Evolutionary conservation across 73 alveolate species (phyloP), one percentile per base, ranked within the genome.

Genomic region (Paramecium tetraurelia): DNA sequence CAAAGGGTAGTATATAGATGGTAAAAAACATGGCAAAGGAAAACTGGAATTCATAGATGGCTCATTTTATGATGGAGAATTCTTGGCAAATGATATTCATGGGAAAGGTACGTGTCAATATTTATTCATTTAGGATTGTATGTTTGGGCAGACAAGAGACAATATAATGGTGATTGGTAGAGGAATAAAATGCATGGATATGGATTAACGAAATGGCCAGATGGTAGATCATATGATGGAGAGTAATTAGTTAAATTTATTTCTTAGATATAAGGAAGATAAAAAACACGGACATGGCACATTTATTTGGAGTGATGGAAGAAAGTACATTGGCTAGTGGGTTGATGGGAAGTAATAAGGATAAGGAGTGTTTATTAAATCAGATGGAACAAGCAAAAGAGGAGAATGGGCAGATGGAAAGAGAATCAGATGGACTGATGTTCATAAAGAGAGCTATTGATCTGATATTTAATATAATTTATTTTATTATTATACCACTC

Each of bases 101-200:
- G 94, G 94, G 24, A 44, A 24, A 21, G 94, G 94, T 36, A 89
- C 10, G 11, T 2, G 40, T 18, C 43, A 5, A 27, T 85, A 63
- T 48, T 48, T 18, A n/a, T 18, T 16, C 3, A 53, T 72, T 33
- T 83, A 86, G 98, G 98, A 41, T 69, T 59, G 22, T 95, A 93
- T 86, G 92, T 93, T 48, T 95, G 98, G 98, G 96, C 97, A 58
- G 98, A 95, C 86, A 86, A 80, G 72, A 95, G 98, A 5, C 88
- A 90, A 33, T 95, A 95, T 75, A 43, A 85, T 36, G 98, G 98
- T 0, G 95, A 94, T 46, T 92, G 96, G 95, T 33, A 77, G 22
- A 85, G 58, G 10, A 96, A 92, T 35, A 63, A 58, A 87, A 63
- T 95, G 57, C 93, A 95, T 72, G 96, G 97, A 24, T 24, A 58